Evolutionary conservation across 2,329 filamentous ascomycete species (phyloP).

Genomic region (Aureobasidium pullulans): DNA sequence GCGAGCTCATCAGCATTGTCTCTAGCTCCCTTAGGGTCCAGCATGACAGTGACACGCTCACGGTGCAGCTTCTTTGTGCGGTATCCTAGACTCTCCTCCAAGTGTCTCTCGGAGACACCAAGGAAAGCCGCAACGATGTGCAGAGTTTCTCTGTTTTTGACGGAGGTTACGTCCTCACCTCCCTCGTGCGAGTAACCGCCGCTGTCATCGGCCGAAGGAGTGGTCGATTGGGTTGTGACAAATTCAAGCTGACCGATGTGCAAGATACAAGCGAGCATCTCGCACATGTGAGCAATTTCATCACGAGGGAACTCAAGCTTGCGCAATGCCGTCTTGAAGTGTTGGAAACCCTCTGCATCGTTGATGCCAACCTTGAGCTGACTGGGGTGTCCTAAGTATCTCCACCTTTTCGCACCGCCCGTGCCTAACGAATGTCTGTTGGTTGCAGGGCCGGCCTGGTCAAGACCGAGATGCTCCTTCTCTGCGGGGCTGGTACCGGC

Average conservation of each 20-base stretch:
- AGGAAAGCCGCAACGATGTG: conserved; percentile 87
- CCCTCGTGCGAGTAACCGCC: conserved; percentile 96
- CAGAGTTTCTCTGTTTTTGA: conserved; percentile 89
- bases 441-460: conserved; percentile 47
- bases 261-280: conserved; percentile 87
- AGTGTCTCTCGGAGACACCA: conserved; percentile 69
- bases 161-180: conserved; percentile 72
- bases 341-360: conserved; percentile 87
- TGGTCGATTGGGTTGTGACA: conserved; percentile 70
- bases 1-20: conserved; percentile 91
- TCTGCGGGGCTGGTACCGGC: conserved; percentile 87
- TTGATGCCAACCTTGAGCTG: conserved; percentile 97
- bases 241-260: conserved; percentile 98
- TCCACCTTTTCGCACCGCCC: conserved; percentile 71
- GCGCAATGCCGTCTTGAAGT: conserved; percentile 91
- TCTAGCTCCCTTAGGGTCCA: conserved; percentile 83
- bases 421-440: conserved; percentile 46
- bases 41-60: conserved; percentile 97
- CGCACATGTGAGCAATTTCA: conserved; percentile 95
- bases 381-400: conserved; percentile 90
- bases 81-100: conserved; percentile 86
- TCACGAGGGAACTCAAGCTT: conserved; percentile 90
- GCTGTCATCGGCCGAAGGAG: conserved; percentile 76
- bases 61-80: conserved; percentile 95
- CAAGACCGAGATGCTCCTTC: conserved; percentile 72